Conservation (phyloP, 1,284 basidiomycete species). For the Cystobasidium sp. region DNA sequence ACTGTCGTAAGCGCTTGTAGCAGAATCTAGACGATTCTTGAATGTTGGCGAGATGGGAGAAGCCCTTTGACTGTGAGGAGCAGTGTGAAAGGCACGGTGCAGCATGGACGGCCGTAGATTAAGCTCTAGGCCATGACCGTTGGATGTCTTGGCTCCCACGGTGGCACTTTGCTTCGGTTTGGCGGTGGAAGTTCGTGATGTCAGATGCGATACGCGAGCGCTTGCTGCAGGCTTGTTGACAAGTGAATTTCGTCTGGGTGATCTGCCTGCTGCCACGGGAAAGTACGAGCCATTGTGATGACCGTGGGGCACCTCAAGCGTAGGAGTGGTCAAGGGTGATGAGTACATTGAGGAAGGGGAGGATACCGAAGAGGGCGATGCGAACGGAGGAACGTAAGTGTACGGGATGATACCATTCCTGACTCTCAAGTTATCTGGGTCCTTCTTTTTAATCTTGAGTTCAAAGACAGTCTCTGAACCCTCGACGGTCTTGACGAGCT, state of each 20-base stretch:
- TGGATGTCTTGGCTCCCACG: no score
- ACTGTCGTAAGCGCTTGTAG: background rate
- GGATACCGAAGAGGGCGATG: background rate
- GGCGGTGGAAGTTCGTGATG: no score
- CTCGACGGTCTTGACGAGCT: background rate
- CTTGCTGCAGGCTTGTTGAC: background rate
- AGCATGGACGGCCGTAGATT: no score
- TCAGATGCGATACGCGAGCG: background rate
- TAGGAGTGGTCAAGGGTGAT: background rate
- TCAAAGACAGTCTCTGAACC: constrained; percentile 1
- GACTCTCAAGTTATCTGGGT: background rate
- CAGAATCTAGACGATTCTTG: no score
- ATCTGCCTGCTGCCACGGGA: background rate
- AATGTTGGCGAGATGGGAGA: background rate
- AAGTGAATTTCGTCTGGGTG: background rate
- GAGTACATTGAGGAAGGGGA: background rate
- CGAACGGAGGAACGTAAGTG: constrained; percentile 1
- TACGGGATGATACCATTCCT: background rate
- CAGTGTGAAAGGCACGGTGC: no score
- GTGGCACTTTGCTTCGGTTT: no score
- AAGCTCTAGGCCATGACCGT: no score
- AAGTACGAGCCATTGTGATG: constrained; percentile 3
- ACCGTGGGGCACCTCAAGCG: background rate
- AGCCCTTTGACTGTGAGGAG: background rate
- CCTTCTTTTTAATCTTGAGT: background rate